Evolutionary conservation across 306 rosid genomes (phyloP), one percentile per base, ranked within the genome.

Genomic region (Pyrus pyrifolia): DNA sequence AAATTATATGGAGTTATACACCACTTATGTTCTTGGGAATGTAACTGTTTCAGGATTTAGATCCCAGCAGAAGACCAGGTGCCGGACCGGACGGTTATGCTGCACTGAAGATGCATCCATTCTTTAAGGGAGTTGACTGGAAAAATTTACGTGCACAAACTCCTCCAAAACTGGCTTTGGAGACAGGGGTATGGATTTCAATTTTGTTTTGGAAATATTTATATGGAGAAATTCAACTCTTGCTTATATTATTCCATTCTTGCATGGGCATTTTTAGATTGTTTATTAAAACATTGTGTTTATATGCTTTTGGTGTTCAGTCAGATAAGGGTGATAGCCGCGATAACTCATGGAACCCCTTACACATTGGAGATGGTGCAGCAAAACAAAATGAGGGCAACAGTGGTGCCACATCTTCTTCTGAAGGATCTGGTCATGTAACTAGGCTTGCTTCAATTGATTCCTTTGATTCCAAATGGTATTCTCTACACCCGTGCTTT

Each of bases 391-490:
- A 73, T 81, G 96, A 92, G 74, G 96, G 81, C 19, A 81, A 70
- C 65, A 11, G 65, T 66, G 83, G 85, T 70, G 85, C 95, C 70
- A 35, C 95, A 70, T 87, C 97, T 30, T 83, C 96, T 71, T 83
- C 91, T 1, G 97, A 96, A 4, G 87, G 89, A 76, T 73, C 86
- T 71, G 80, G 82, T 61, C 87, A 85, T 71, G 72, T 93, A 65
- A 89, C 96, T 70, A 88, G 98, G 80, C 96, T 96, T n/a, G 99
- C 99, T 73, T 96, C 99, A 45, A 96, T 96, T 29, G 99, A 96
- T 81, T 96, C 99, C 74, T 96, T 96, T 27, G 99, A 96, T 86
- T 96, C 99, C 62, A 96, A 91, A 83, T 96, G 99, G 99, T 96
- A 89, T 80, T 23, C n/a, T 5, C 73, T 59, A 64, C n/a, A 68